Percentiles rank a stretch among this genome's conserved stretches.
Evolutionary conservation across 176 grass and related monocot genomes (phyloP).

Genomic region (Aegilops bicornis): DNA sequence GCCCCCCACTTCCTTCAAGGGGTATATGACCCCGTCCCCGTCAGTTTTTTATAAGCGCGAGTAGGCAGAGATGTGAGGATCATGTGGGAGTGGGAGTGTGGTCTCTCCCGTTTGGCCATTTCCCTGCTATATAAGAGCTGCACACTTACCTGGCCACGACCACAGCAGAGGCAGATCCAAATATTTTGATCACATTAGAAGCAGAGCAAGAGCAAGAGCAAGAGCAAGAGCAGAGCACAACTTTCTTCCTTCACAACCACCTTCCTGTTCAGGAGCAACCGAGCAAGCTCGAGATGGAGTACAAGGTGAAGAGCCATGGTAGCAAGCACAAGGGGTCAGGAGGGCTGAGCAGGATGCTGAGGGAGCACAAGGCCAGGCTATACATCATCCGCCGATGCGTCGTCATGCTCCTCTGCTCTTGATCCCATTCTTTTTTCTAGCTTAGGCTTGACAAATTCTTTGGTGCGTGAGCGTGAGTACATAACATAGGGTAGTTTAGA

Average conservation of each 20-base stretch:
- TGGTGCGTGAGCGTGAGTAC: constrained; percentile 3
- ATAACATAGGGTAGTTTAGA: constrained; percentile 17
- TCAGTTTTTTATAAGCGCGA: background rate
- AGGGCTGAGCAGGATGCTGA: constrained; percentile 45
- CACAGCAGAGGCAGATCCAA: background rate
- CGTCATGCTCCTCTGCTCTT: background rate
- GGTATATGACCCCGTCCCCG: constrained; percentile 31
- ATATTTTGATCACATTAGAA: background rate
- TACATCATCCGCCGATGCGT: constrained; percentile 54
- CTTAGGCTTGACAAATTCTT: constrained; percentile 31
- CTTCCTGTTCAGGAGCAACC: background rate
- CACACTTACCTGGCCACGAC: background rate
- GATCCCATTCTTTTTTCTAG: constrained; percentile 14
- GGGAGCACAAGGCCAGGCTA: constrained; percentile 54
- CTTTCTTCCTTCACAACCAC: background rate
- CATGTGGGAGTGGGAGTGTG: background rate
- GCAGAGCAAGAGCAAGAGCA: background rate
- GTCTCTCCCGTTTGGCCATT: background rate
- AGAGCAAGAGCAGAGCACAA: background rate
- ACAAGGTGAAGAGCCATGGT: constrained; percentile 26
- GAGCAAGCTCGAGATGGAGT: background rate
- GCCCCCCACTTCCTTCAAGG: constrained; percentile 27
- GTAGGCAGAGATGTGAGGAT: background rate
- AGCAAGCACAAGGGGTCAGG: background rate
- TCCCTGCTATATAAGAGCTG: background rate